These are phyloP conservation scores for Amylocystis lapponica DNA, from an alignment of 768 basidiomycete species.

Conservation along the genomic window DNA sequence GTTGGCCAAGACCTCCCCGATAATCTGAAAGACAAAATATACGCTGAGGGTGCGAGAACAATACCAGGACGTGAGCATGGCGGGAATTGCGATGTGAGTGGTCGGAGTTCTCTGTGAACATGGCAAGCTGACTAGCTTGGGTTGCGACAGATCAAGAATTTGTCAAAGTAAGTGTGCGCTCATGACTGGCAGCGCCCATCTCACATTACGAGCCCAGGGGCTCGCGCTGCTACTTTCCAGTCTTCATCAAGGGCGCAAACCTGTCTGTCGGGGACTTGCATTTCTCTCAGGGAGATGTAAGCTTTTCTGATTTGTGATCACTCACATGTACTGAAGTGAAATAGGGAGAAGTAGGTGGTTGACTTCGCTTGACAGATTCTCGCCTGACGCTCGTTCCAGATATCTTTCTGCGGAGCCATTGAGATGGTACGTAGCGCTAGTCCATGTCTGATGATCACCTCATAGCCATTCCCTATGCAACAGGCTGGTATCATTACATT, in stretches of 20 bases:
- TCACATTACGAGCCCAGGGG: constrained; percentile 32
- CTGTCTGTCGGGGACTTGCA: constrained; percentile 76
- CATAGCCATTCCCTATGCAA: neutral
- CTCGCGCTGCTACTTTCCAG: constrained; percentile 71
- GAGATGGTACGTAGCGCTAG: constrained; percentile 49
- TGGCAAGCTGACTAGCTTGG: too few species aligned
- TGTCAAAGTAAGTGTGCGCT: constrained; percentile 48
- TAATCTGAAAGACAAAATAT: constrained; percentile 47
- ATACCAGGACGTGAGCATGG: constrained; percentile 77
- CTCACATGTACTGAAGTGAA: constrained; percentile 6
- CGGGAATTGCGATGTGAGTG: constrained; percentile 65
- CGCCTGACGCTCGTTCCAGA: constrained; percentile 25
- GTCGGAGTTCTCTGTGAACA: too few species aligned
- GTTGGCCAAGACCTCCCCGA: constrained; percentile 58
- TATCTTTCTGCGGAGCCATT: constrained; percentile 74
- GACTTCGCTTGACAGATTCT: neutral
- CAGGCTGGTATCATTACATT: constrained; percentile 71
- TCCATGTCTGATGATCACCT: neutral
- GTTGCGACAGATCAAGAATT: constrained; percentile 77
- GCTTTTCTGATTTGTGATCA: constrained; percentile 12
- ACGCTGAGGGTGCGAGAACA: constrained; percentile 64
- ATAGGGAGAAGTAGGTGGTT: constrained; percentile 53
- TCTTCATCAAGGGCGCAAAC: constrained; percentile 71
- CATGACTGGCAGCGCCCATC: neutral
- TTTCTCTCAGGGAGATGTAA: constrained; percentile 72